Percentiles rank a stretch among this genome's conserved stretches.
These are phyloP conservation scores for Candolleomyces eurysporus DNA, from an alignment of 768 basidiomycete genomes.

Conservation along the genomic window DNA sequence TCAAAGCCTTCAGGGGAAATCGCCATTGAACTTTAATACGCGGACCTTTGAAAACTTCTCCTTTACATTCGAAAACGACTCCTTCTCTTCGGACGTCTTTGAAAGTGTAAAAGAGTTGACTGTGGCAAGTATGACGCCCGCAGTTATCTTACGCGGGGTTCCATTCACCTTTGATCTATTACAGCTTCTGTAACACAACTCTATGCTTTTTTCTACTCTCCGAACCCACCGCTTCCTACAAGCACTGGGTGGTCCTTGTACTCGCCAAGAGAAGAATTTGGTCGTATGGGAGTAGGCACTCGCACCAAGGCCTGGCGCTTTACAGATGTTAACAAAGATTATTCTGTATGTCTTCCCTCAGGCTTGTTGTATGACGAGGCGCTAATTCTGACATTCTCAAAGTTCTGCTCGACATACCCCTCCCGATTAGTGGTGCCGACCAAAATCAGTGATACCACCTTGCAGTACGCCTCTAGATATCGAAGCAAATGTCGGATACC, in stretches of 20 bases:
- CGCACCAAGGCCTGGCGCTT: slow-evolving; percentile 96
- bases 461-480: slow-evolving; percentile 93
- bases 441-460: slow-evolving; percentile 89
- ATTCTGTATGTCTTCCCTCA: slow-evolving; percentile 56
- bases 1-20: slow-evolving; percentile 74
- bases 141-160: slow-evolving; percentile 10
- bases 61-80: slow-evolving; percentile 61
- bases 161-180: slow-evolving; percentile 2
- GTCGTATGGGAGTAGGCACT: slow-evolving; percentile 90
- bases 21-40: slow-evolving; percentile 79
- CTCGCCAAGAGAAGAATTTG: slow-evolving; percentile 86
- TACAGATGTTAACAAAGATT: slow-evolving; percentile 95
- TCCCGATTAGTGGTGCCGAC: slow-evolving; percentile 87
- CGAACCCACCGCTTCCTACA: slow-evolving; percentile 65
- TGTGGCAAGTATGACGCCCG: slow-evolving; percentile 66
- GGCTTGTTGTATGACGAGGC: background rate
- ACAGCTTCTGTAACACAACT: slow-evolving; percentile 81
- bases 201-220: slow-evolving; percentile 89
- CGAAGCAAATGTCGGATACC: slow-evolving; percentile 95
- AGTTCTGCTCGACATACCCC: slow-evolving; percentile 95
- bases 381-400: slow-evolving; percentile 34
- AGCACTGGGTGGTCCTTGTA: slow-evolving; percentile 83
- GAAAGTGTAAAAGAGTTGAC: slow-evolving; percentile 93
- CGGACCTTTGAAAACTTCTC: slow-evolving; percentile 87
- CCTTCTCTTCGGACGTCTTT: slow-evolving; percentile 84